phyloP scores from a whole-genome alignment of 352 stramenopile genomes.

The Globisporangium perplexum region DNA sequence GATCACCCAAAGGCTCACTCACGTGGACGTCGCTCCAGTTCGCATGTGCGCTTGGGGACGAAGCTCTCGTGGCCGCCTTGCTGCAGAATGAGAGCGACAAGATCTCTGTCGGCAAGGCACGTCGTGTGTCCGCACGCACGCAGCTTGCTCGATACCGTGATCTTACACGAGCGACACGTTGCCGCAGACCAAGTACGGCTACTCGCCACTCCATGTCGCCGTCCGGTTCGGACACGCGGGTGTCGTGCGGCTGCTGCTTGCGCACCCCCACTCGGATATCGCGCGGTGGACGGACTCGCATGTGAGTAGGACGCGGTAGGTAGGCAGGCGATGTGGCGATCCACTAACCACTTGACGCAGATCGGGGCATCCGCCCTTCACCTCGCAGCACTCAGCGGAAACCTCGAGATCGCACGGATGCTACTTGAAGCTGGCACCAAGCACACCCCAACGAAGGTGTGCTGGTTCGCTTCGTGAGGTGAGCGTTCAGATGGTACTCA shows the following conservation, averaged over 20 bases:
- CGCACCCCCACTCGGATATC: slow-evolving; percentile 7
- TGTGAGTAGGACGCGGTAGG: slow-evolving; percentile 8
- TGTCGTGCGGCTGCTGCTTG: slow-evolving; percentile 49
- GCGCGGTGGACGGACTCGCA: slow-evolving; percentile 20
- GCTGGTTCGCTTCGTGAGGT: not conserved
- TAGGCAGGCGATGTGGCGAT: not conserved
- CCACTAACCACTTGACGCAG: slow-evolving; percentile 13
- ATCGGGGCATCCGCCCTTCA: slow-evolving; percentile 51
- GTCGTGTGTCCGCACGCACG: not conserved
- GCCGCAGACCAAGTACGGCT: slow-evolving; percentile 47
- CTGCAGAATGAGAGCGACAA: slow-evolving; percentile 16
- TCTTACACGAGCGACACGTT: not conserved
- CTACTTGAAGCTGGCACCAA: slow-evolving; percentile 30
- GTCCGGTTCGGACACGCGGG: slow-evolving; percentile 47
- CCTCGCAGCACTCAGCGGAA: slow-evolving; percentile 51
- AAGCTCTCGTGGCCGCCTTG: slow-evolving; percentile 30
- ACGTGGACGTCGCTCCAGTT: slow-evolving; percentile 75
- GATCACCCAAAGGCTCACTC: slow-evolving; percentile 44
- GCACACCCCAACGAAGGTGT: slow-evolving; percentile 42
- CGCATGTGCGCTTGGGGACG: slow-evolving; percentile 64
- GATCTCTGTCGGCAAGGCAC: slow-evolving; percentile 1
- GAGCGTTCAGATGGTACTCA: not conserved
- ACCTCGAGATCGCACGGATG: slow-evolving; percentile 36
- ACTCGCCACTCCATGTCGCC: slow-evolving; percentile 65
- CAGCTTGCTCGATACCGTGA: not conserved